phyloP scores from a whole-genome alignment of 2,329 filamentous ascomycete species.

The Leptographium flavum region DNA sequence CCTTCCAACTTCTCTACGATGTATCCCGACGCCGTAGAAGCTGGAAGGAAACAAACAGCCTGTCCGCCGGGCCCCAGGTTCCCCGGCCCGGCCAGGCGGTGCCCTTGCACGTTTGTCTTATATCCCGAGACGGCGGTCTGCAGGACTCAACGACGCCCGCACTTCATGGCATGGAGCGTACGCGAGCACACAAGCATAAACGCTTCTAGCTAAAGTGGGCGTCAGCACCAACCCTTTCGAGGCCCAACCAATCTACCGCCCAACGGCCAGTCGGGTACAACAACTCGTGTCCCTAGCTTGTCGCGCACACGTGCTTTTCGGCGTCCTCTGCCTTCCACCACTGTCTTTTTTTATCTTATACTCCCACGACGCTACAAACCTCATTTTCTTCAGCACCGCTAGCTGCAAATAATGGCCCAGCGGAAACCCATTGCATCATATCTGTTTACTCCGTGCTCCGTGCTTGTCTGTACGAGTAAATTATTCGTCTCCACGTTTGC shows the following conservation, averaged over 20 bases:
- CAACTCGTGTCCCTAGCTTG: not conserved
- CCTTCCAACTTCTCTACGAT: not conserved
- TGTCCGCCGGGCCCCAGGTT: not conserved
- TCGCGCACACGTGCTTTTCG: not conserved
- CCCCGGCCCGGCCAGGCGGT: not conserved
- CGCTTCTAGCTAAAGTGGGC: too few relatives aligned
- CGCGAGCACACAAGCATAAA: too few relatives aligned
- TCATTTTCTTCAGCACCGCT: not conserved
- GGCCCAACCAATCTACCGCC: not conserved
- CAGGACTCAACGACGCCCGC: too few relatives aligned
- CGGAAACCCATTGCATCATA: not conserved
- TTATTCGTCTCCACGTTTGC: not conserved
- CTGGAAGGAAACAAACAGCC: not conserved
- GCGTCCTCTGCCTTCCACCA: not conserved
- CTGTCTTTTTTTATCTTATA: not conserved
- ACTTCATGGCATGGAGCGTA: too few relatives aligned
- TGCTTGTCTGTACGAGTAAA: too few relatives aligned
- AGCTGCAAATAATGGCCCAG: not conserved
- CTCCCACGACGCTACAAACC: not conserved
- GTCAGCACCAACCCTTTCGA: too few relatives aligned
- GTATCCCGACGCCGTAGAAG: not conserved
- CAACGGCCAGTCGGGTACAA: not conserved
- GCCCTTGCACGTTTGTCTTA: not conserved
- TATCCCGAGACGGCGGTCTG: too few relatives aligned
- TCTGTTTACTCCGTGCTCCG: too few relatives aligned